Evolutionary conservation across 75 land plant species (phyloP).

Genomic region (Azolla pinnata): DNA sequence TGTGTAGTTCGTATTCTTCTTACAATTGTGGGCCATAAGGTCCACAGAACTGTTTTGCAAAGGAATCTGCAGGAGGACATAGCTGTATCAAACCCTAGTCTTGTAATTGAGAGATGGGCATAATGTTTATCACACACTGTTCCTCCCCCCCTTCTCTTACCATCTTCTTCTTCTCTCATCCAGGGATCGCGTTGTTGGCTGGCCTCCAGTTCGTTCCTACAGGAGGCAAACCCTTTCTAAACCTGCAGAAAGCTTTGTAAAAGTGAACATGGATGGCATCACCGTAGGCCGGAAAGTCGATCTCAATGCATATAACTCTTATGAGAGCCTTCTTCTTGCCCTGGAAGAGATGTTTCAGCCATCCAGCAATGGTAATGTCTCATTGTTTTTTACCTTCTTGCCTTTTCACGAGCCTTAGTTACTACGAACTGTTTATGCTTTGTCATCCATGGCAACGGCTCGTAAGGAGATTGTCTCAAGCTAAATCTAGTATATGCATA

Average conservation of each 20-base stretch:
- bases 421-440: not conserved
- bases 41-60: no score
- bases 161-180: constrained; percentile 8
- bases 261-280: constrained; percentile 81
- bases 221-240: constrained; percentile 47
- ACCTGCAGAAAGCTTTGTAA: constrained; percentile 43
- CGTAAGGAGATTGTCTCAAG: no score
- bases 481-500: no score
- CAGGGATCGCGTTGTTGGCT: constrained; percentile 44
- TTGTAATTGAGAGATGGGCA: no score
- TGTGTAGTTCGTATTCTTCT: no score
- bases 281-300: constrained; percentile 71
- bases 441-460: not conserved
- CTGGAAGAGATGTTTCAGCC: constrained; percentile 61
- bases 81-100: no score
- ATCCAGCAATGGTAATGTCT: constrained; percentile 4
- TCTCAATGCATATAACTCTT: constrained; percentile 45
- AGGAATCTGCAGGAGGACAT: no score
- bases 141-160: no score
- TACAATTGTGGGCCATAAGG: no score
- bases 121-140: no score
- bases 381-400: no score
- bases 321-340: constrained; percentile 38
- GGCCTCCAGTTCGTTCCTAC: constrained; percentile 61
- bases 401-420: not conserved